Percentiles rank a stretch among this genome's conserved stretches.
phyloP scores from a whole-genome alignment of 2,329 filamentous ascomycete genomes.

The Penicillium sp. region DNA sequence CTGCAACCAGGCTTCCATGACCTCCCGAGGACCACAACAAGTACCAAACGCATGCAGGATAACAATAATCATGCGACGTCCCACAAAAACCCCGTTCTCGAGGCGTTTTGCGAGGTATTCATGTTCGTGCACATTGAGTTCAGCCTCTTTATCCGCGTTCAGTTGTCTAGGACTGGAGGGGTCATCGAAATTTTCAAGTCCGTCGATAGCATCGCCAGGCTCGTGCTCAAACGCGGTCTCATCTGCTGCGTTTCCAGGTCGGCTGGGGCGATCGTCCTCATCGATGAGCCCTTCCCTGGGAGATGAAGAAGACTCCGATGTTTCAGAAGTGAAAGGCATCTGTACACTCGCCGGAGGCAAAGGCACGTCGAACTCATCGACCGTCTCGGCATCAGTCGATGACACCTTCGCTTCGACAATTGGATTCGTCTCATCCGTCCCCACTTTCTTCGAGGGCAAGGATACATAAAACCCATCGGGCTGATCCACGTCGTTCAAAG shows the following conservation, averaged over 20 bases:
- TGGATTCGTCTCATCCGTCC: too few relatives aligned
- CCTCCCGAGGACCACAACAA: slow-evolving; percentile 36
- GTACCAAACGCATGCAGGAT: slow-evolving; percentile 42
- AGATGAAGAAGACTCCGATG: too few relatives aligned
- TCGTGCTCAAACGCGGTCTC: too few relatives aligned
- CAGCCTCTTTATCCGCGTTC: slow-evolving; percentile 2
- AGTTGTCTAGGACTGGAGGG: slow-evolving; percentile 2
- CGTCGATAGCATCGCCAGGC: too few relatives aligned
- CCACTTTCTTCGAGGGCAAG: slow-evolving; percentile 19
- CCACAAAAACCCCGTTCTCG: slow-evolving; percentile 43
- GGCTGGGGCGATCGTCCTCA: too few relatives aligned
- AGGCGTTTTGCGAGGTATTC: slow-evolving; percentile 29
- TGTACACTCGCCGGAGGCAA: background rate
- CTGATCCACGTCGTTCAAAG: slow-evolving; percentile 9
- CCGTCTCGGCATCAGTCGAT: too few relatives aligned
- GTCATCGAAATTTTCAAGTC: too few relatives aligned
- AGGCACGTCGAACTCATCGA: background rate
- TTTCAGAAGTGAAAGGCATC: too few relatives aligned
- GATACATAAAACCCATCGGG: slow-evolving; percentile 25
- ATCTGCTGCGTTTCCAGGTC: too few relatives aligned
- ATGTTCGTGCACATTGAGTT: slow-evolving; percentile 2
- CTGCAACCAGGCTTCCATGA: slow-evolving; percentile 40
- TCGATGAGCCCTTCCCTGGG: too few relatives aligned
- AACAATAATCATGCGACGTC: slow-evolving; percentile 40
- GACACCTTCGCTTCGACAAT: too few relatives aligned